Evolutionary conservation across 192 early-diverging fungal genomes (phyloP), one percentile per base, ranked within the genome.

Genomic region (Oehlia diaphana): DNA sequence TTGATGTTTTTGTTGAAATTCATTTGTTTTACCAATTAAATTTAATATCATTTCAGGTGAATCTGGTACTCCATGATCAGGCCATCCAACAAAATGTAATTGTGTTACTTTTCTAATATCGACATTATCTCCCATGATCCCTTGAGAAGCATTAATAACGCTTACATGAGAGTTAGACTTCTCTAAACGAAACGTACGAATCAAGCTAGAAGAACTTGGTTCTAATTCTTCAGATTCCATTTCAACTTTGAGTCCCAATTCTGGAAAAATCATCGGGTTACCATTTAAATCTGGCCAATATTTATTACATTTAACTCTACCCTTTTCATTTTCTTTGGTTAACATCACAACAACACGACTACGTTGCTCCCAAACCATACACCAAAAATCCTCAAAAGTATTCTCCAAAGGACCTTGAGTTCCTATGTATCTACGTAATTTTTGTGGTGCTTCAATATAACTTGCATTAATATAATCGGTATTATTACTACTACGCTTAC

Each of bases 381-480:
- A 86, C 97, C 97, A 98, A 84, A 98, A 97, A 81, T 97, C 96
- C 64, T 82, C 81, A 42, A 90, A 81, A 0, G 95, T 97, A 19
- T 82, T 83, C 3, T 84, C 85, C 63, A 96, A 76, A 19, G 97
- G 96, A 7, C 95, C 97, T 83, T 98, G 97, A 12, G 94, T 89
- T 1, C 91, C 91, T 83, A 97, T 97, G 79, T 95, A 98, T 37
- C 79, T 10, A 21, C 70, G 53, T 31, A 86, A 82, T 5, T 85
- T 85, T 47, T 79, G 78, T 53, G 85, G 87, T 67, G 85, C 86
- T 8, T 80, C 72, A 9, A 96, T 80, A 69, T 87, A 91, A 71
- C 91, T 92, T 50, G 96, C 96, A 85, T 97, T 97, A 80, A 97
- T 94, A 80, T 93, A 95, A 83, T 94, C 93, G 49, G 49, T 73